Conservation (phyloP, 1,284 basidiomycete genomes). For the Papiliotrema fonsecae region DNA sequence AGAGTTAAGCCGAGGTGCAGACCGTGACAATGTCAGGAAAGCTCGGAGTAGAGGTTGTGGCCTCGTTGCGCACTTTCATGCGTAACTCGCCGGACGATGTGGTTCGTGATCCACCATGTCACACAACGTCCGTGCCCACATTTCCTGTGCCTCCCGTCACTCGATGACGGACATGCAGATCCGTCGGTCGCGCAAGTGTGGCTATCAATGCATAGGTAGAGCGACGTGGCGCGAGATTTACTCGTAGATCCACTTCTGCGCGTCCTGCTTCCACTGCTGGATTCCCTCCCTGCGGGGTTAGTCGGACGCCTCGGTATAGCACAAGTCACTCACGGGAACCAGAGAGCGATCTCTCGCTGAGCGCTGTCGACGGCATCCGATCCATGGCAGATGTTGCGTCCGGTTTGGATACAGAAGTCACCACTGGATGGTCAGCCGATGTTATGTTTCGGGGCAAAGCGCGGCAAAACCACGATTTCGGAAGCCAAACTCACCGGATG, state of each 20-base stretch:
- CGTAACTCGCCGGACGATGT: no score
- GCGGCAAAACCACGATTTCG: constrained; percentile 4
- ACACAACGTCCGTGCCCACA: no score
- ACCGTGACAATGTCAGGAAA: no score
- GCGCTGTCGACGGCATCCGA: constrained; percentile 87
- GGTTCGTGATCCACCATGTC: no score
- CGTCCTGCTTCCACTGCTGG: constrained; percentile 65
- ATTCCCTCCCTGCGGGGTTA: constrained; percentile 59
- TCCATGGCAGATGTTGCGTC: constrained; percentile 63
- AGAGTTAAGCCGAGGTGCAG: no score
- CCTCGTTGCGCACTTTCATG: no score
- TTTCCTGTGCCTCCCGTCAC: no score
- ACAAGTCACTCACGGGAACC: constrained; percentile 47
- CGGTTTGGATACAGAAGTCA: constrained; percentile 87
- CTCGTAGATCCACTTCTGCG: constrained; percentile 79
- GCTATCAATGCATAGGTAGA: not conserved
- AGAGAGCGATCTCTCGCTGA: constrained; percentile 86
- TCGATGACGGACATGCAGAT: no score
- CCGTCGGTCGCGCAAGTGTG: not conserved
- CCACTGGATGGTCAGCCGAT: constrained; percentile 70
- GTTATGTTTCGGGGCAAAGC: constrained; percentile 48
- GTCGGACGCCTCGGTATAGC: not conserved
- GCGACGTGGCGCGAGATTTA: constrained; percentile 5
- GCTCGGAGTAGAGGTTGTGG: no score
- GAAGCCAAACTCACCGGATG: constrained; percentile 57